A percentile compares a stretch with the other conserved stretches of the same genome.
Evolutionary conservation across 2,329 filamentous ascomycete species (phyloP).

Genomic region (Alternaria sp.): DNA sequence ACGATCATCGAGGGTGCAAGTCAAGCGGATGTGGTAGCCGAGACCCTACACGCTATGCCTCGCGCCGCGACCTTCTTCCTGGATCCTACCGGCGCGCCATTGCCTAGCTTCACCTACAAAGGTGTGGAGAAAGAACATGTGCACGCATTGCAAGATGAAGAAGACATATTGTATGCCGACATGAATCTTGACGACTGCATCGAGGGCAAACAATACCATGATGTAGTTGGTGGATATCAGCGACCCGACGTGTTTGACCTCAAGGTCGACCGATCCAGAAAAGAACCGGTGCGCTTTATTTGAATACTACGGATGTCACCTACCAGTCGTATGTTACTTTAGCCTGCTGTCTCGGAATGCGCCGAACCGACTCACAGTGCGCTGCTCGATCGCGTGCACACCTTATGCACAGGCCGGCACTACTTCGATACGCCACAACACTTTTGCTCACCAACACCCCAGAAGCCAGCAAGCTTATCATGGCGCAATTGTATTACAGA

Average conservation of each 20-base stretch:
- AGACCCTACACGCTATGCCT: constrained; percentile 48
- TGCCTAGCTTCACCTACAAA: constrained; percentile 49
- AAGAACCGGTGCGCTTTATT: constrained; percentile 12
- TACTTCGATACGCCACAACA: background rate
- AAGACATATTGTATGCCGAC: constrained; percentile 61
- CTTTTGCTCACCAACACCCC: background rate
- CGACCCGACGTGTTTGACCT: constrained; percentile 61
- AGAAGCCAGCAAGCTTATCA: background rate
- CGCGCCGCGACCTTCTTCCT: constrained; percentile 59
- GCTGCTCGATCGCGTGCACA: background rate
- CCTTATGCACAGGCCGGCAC: background rate
- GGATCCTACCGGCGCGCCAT: constrained; percentile 56
- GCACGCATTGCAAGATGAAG: constrained; percentile 53
- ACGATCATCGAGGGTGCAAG: constrained; percentile 37
- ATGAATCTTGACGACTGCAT: constrained; percentile 58
- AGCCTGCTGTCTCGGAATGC: background rate
- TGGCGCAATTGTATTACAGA: background rate
- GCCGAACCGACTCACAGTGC: background rate
- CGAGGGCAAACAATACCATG: constrained; percentile 64
- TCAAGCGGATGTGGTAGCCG: constrained; percentile 33
- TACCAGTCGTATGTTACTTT: background rate
- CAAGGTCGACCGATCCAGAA: constrained; percentile 51
- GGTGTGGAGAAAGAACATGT: constrained; percentile 22
- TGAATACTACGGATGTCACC: background rate
- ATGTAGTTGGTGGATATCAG: constrained; percentile 63